Evolutionary conservation across 75 land plant species (phyloP), one percentile per base, ranked within the genome.

Genomic region (Isoetes taiwanensis): DNA sequence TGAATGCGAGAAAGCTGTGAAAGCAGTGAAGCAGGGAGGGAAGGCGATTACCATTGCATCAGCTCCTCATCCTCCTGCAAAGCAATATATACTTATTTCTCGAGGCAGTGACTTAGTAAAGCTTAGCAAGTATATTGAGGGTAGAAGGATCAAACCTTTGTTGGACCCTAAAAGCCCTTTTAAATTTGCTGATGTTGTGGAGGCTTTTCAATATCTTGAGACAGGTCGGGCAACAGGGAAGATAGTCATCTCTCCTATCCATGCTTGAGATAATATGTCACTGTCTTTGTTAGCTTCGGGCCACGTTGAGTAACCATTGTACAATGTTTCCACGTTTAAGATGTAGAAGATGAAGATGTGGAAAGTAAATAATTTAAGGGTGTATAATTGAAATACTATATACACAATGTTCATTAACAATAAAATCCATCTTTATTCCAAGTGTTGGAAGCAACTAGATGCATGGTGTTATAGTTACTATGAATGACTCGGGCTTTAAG

Each of bases 221-320:
- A 37, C 39, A 9, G 39, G 39, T 37, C 9, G 14, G 14, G 39
- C 39, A 9, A 37, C 14, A 37, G 39, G 39, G 12, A 37, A 37
- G 14, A 14, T 37, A 9, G 39, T 37, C 39, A 37, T 37, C 14
- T 9, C 39, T 37, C 39, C 39, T n/a, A 77, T 86, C 63, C 72
- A 87, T 37, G n/a, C n/a, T n/a, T n/a, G n/a, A n/a, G n/a, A n/a
- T n/a, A n/a, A n/a, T n/a, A n/a, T n/a, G n/a, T n/a, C n/a, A n/a
- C n/a, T n/a, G n/a, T n/a, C n/a, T n/a, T n/a, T n/a, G n/a, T n/a
- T n/a, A n/a, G n/a, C n/a, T n/a, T n/a, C n/a, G n/a, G n/a, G n/a
- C n/a, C n/a, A n/a, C n/a, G n/a, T n/a, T n/a, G n/a, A n/a, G n/a
- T n/a, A n/a, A n/a, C n/a, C n/a, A n/a, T n/a, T n/a, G n/a, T n/a